Evolutionary conservation across 306 rosid genomes (phyloP).

Genomic region (Bauhinia variegata): DNA sequence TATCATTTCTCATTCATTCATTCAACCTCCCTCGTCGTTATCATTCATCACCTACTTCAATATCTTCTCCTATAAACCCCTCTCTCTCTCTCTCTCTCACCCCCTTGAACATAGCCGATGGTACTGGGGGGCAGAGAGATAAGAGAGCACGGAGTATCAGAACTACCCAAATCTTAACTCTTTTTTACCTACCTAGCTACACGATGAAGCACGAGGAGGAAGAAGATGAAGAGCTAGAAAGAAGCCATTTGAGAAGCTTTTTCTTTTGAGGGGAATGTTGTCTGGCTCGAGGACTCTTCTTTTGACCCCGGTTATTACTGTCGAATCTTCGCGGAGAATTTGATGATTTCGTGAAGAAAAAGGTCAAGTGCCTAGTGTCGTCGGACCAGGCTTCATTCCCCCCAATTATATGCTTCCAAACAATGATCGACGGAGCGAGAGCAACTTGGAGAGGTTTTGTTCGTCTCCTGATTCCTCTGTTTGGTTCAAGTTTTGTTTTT

Average conservation of each 20-base stretch:
- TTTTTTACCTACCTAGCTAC: neutral
- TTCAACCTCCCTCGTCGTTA: no score
- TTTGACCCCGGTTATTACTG: constrained; percentile 11
- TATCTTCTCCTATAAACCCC: neutral
- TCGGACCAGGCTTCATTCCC: constrained; percentile 99
- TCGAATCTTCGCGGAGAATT: no score
- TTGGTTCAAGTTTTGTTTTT: constrained; percentile 34
- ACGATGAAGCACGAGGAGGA: neutral
- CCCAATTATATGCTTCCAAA: constrained; percentile 79
- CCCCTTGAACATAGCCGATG: constrained; percentile 71
- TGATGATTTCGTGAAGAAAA: no score
- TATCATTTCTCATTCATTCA: constrained; percentile 25
- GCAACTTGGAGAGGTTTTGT: constrained; percentile 38
- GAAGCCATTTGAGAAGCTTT: constrained; percentile 53
- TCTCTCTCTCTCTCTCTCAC: constrained; percentile 30
- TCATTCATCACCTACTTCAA: constrained; percentile 43
- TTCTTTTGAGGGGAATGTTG: constrained; percentile 98
- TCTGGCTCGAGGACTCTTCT: constrained; percentile 98
- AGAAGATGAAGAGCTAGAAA: no score
- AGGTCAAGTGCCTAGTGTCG: constrained; percentile 49
- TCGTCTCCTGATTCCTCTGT: neutral
- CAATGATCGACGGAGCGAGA: neutral
- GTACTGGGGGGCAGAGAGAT: constrained; percentile 59
- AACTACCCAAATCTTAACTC: neutral
- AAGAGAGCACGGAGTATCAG: neutral